phyloP scores from a whole-genome alignment of 768 basidiomycete genomes.

The Lactarius trivialis region DNA sequence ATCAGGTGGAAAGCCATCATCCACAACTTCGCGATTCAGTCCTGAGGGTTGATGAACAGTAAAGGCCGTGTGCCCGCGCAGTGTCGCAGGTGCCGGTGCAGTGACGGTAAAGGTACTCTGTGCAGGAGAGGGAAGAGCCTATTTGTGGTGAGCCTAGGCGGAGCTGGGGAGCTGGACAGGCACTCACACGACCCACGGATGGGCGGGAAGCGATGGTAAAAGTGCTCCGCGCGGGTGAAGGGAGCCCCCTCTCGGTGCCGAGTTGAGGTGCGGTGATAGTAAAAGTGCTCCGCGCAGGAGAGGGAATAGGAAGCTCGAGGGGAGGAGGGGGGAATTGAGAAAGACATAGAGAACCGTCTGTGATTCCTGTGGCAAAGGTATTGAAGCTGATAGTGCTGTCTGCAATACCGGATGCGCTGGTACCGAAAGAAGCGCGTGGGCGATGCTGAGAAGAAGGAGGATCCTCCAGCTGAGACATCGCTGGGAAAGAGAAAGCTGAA shows the following conservation, averaged over 20 bases:
- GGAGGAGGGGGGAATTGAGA: constrained; percentile 52
- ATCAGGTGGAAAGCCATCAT: neutral
- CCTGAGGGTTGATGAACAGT: neutral
- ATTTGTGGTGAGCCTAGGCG: neutral
- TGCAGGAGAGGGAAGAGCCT: constrained; percentile 5
- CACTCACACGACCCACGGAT: constrained; percentile 26
- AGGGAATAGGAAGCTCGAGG: constrained; percentile 27
- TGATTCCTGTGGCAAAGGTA: constrained; percentile 27
- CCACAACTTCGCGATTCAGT: neutral
- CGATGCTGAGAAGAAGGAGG: constrained; percentile 27
- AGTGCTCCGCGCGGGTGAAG: constrained; percentile 17
- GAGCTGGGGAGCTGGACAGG: neutral
- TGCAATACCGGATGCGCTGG: constrained; percentile 50
- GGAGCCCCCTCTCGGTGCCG: constrained; percentile 26
- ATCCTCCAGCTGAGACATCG: constrained; percentile 6
- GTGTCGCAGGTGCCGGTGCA: neutral
- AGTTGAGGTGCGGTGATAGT: constrained; percentile 11
- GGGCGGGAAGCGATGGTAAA: neutral
- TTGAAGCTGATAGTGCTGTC: constrained; percentile 48
- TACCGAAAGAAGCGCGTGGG: constrained; percentile 39
- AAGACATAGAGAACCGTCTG: constrained; percentile 34
- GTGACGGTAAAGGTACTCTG: constrained; percentile 1
- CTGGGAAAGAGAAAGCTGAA: neutral
- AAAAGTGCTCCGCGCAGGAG: constrained; percentile 20
- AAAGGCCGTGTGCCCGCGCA: neutral